Evolutionary conservation across 83 land plant genomes (phyloP), one percentile per base, ranked within the genome.

Genomic region (Picea engelmannii): DNA sequence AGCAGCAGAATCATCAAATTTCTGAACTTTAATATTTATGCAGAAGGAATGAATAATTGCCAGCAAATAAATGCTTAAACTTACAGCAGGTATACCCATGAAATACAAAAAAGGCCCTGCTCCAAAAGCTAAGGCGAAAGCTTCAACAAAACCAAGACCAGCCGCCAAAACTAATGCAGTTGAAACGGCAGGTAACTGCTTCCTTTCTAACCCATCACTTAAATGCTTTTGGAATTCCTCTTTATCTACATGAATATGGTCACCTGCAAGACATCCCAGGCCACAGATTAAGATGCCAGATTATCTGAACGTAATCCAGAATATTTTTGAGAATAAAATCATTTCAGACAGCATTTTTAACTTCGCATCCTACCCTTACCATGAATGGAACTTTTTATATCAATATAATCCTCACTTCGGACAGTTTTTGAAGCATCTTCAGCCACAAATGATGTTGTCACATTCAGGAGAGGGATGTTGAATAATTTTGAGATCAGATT

Each of bases 361-460:
- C 27, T 65, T 65, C 23, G 64, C 64, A 62, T 61, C 68, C 11
- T n/a, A 65, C 10, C 10, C 25, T 65, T 65, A 42, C 44, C 44
- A 42, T 3, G 1, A 42, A 42, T 42, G 44, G 44, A 42, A 42
- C 44, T 5, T 42, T 42, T 42, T 42, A 3, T 42, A 42, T 42
- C 31, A 27, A 27, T 27, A 27, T 27, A 42, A 42, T 42, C 44
- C 75, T 70, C 40, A 70, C 40, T 49, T 25, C 67, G 78, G 49
- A 85, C 25, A 78, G n/a, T 69, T 64, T 62, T 84, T 77, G 86
- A 83, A 62, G 80, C 84, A 58, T 93, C 99, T 81, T 95, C 95
- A 31, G 99, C 99, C 67, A 95, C 98, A 87, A 93, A 97, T 25
- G 99, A 97, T 70, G 99, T 97, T 70, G 98, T 94, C 76, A 97